Base-by-base conservation (phyloP, 2,329 filamentous ascomycete species). In the Penicillium brevicompactum region DNA sequence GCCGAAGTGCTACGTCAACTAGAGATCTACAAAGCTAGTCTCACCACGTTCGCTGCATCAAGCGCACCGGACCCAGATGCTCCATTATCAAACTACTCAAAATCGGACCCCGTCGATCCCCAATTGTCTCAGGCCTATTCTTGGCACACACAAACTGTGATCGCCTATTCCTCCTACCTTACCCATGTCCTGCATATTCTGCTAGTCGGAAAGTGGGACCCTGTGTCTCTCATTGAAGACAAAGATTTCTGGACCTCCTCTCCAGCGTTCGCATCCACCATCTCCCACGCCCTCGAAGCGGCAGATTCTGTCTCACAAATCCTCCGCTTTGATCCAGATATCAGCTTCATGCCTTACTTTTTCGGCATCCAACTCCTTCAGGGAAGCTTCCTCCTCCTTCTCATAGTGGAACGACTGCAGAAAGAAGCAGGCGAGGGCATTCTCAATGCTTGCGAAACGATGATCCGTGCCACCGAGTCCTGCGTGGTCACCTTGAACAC, bases 311-410 rank as follows among this genome's bases (percentile, higher is more conserved):
- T 96, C 63, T 86, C 85, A 70, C 87, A 91, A 66, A 94, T 97
- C 51, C 85, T 97, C 43, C 91, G 96, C 66, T 91, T 89, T 69
- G 92, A 97, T 69, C 91, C 92, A 0, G 91, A 94, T 54, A 81
- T 96, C 47, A 92, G 93, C 73, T 95, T 96, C 74, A 96, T 96
- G 91, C 92, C 92, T 1, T 96, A 95, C 78, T 96, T 96, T 78
- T 96, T 96, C 63, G 92, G 92, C 55, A 93, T 96, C 58, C 96
- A 96, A 71, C 81, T 97, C 2, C 79, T 97, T 5, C 92, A 97
- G 69, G 92, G 92, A 5, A 95, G 91, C 38, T 96, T 96, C 72
- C 76, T 96, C 40, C 78, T 96, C 22, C 82, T 96, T 1, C 79
- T 96, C 43, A 95, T 96, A 49, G 92, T 92, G 56, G 92, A 96